These are phyloP conservation scores for Mortierella sp. DNA, from an alignment of 371 early-diverging fungal genomes.

Conservation along the genomic window DNA sequence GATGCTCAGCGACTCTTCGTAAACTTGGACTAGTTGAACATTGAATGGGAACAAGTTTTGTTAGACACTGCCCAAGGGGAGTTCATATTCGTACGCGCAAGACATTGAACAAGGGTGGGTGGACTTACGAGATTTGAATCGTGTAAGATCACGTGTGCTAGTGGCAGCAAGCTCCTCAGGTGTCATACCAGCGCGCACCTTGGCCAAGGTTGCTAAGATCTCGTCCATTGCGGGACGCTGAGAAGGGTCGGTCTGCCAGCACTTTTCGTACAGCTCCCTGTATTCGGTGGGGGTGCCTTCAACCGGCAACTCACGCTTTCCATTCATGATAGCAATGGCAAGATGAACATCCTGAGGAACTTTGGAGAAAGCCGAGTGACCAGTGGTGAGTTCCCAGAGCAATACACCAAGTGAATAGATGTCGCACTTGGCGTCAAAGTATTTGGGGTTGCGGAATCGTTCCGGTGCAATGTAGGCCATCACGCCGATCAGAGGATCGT, in stretches of 20 bases:
- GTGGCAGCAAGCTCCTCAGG: slow-evolving; percentile 24
- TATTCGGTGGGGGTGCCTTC: slow-evolving; percentile 49
- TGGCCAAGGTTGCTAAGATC: slow-evolving; percentile 20
- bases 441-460: slow-evolving; percentile 36
- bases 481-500: slow-evolving; percentile 42
- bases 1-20: slow-evolving; percentile 30
- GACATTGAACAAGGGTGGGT: neutral
- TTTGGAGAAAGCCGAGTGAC: slow-evolving; percentile 37
- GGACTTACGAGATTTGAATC: slow-evolving; percentile 26
- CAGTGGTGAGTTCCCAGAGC: slow-evolving; percentile 54
- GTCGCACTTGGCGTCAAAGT: slow-evolving; percentile 51
- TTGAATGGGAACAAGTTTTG: neutral
- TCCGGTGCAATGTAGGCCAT: slow-evolving; percentile 56
- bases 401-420: slow-evolving; percentile 55
- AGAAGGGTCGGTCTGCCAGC: slow-evolving; percentile 49
- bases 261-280: slow-evolving; percentile 38
- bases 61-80: neutral
- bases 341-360: slow-evolving; percentile 38
- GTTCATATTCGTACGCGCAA: neutral
- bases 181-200: slow-evolving; percentile 28
- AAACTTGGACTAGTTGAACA: slow-evolving; percentile 17
- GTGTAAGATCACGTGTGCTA: slow-evolving; percentile 8
- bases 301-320: slow-evolving; percentile 41
- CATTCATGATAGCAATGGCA: slow-evolving; percentile 42
- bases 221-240: slow-evolving; percentile 34